A percentile compares a stretch with the other conserved stretches of the same genome.
Conservation (phyloP, 2,329 filamentous ascomycete species). For the Verticillium longisporum region DNA sequence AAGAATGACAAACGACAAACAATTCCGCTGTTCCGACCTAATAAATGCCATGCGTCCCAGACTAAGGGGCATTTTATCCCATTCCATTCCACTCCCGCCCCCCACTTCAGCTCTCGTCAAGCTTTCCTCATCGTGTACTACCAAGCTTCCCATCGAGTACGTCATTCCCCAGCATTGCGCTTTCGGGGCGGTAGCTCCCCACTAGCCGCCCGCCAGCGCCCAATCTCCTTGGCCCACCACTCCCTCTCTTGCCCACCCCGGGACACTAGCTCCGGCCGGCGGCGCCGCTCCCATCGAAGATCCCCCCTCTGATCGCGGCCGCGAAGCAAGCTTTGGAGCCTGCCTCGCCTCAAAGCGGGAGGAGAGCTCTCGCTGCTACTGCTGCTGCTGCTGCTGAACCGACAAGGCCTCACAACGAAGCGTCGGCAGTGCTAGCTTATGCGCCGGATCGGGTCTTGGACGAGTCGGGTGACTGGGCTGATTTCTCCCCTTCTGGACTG, state of each 20-base stretch:
- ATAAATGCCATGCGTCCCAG: not conserved
- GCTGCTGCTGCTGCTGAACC: no score
- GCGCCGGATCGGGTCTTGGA: no score
- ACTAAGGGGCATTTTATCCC: not conserved
- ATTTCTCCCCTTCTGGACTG: not conserved
- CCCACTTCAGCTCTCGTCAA: not conserved
- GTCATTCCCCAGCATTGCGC: not conserved
- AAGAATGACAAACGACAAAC: not conserved
- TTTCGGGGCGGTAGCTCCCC: not conserved
- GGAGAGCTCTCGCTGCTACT: no score
- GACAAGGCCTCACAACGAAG: no score
- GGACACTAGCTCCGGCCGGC: constrained; percentile 2
- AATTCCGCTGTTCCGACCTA: not conserved
- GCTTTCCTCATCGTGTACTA: not conserved
- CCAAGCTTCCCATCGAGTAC: not conserved
- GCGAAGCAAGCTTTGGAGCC: not conserved
- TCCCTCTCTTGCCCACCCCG: not conserved
- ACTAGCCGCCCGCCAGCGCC: not conserved
- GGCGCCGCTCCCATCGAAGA: not conserved
- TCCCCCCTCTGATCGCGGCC: not conserved
- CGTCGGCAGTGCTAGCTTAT: no score
- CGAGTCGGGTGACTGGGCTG: not conserved
- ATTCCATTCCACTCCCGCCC: not conserved
- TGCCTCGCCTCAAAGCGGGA: not conserved
- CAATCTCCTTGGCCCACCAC: not conserved